A percentile compares a stretch with the other conserved stretches of the same genome.
phyloP scores from a whole-genome alignment of 2,329 filamentous ascomycete genomes.

The Clonostachys solani region DNA sequence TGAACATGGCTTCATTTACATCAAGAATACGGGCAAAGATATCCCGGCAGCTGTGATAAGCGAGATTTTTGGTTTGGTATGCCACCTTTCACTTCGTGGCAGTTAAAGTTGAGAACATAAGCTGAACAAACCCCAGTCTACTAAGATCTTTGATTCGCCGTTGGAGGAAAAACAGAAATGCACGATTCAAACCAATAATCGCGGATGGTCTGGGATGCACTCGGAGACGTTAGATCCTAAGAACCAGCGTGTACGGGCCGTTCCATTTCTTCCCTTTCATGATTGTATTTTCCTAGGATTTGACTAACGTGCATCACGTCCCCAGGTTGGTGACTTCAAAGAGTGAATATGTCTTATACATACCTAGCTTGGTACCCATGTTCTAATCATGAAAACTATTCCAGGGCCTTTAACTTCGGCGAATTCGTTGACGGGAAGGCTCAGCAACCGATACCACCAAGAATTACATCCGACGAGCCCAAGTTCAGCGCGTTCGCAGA shows the following conservation, averaged over 20 bases:
- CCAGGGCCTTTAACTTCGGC: slow-evolving; percentile 87
- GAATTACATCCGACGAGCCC: slow-evolving; percentile 54
- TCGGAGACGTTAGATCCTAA: slow-evolving; percentile 83
- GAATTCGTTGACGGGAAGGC: slow-evolving; percentile 66
- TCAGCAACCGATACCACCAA: slow-evolving; percentile 70
- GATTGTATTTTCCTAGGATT: no score
- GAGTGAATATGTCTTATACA: slow-evolving; percentile 48
- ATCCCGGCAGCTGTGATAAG: slow-evolving; percentile 45
- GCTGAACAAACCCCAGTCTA: slow-evolving; percentile 37
- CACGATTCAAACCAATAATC: slow-evolving; percentile 75
- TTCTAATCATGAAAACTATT: neutral
- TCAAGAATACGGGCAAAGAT: slow-evolving; percentile 68
- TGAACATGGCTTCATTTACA: slow-evolving; percentile 84
- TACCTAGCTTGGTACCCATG: neutral
- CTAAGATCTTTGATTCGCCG: slow-evolving; percentile 67
- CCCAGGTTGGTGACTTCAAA: slow-evolving; percentile 77
- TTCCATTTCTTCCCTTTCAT: slow-evolving; percentile 8
- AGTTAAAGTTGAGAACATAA: no score
- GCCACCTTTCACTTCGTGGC: no score
- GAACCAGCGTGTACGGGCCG: slow-evolving; percentile 60
- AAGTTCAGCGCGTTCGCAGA: slow-evolving; percentile 64
- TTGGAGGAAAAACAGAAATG: slow-evolving; percentile 69
- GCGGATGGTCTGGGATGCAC: slow-evolving; percentile 86
- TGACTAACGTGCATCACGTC: no score
- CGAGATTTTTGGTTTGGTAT: no score